These are phyloP conservation scores for Pulicaria dysenterica DNA, from an alignment of 129 eudicot species.

Conservation along the genomic window DNA sequence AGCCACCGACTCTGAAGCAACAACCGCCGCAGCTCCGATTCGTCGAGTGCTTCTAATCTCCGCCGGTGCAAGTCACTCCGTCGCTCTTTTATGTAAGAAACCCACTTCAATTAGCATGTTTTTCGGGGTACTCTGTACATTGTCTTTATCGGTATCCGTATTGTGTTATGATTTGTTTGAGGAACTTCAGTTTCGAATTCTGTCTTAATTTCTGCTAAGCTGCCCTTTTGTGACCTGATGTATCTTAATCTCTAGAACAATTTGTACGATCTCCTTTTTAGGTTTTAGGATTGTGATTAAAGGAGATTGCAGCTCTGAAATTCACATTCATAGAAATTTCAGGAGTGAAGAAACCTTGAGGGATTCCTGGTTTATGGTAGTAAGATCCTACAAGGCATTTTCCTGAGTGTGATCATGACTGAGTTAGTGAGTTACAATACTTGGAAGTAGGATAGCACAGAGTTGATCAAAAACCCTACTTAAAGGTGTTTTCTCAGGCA, in stretches of 20 bases:
- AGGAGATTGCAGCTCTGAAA: background rate
- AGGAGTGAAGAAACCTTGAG: background rate
- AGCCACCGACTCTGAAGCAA: background rate
- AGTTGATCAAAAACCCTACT: too few species aligned
- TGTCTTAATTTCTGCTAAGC: background rate
- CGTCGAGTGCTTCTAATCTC: conserved; percentile 64
- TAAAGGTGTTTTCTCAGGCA: too few species aligned
- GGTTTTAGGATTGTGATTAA: background rate
- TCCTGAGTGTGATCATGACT: too few species aligned
- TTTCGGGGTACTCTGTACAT: background rate
- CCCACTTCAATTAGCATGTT: too few species aligned
- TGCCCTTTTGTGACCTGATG: too few species aligned
- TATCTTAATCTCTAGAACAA: background rate
- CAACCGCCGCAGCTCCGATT: conserved; percentile 23
- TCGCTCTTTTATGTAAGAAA: conserved; percentile 79
- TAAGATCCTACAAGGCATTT: background rate
- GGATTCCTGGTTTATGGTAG: background rate
- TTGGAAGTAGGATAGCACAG: too few species aligned
- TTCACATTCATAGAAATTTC: too few species aligned
- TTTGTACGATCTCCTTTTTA: background rate
- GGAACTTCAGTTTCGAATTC: background rate
- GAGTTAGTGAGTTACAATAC: too few species aligned
- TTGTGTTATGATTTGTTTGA: background rate
- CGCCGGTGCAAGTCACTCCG: conserved; percentile 97
- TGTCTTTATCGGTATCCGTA: background rate